Base-by-base conservation (phyloP, 768 basidiomycete genomes). In the Russula vinacea region DNA sequence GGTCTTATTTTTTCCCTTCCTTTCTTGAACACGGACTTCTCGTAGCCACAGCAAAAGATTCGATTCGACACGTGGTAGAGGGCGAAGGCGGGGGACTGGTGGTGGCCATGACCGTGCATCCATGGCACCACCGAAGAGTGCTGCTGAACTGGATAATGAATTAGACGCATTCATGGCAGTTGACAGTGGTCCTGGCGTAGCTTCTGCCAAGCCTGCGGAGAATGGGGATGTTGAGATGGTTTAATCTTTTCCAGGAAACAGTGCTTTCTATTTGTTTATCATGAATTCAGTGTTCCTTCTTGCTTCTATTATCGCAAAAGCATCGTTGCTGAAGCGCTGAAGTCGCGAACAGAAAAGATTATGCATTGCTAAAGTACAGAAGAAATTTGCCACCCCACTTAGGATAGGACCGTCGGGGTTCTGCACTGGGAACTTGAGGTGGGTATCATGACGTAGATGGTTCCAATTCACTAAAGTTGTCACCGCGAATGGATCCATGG, bases 81-180 rank as follows among this genome's bases (percentile, higher is more conserved):
- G 75, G 75, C 29, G 72, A 74, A 54, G 77, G 76, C 10, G 74
- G 73, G 65, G 66, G 70, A 63, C 68, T 66, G 71, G 51, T 75
- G 75, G 61, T 68, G 71, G 76, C 68, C 64, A 72, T 29, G 62
- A 65, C 14, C 58, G 71, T 32, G 66, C 58, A 39, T 29, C 70
- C 70, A 62, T 40, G 39, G 49, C 50, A 44, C 3, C 58, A 52
- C 80, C 83, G 4, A 86, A 90, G 75, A 89, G 89, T 2, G 89
- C 84, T 9, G 89, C 87, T 62, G 90, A 96, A 68, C 76, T 97
- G 64, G 94, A 97, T 74, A 86, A 83, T 73, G 94, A 97, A 75
- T 73, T 97, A 64, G 94, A 97, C 68, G 84, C 87, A 3, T 92
- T 91, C 70, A 90, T 92, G 90, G 84, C 82, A 9, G 88, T 88